phyloP scores from a whole-genome alignment of 495 filamentous ascomycete genomes.

The Penicillium riverlandense region DNA sequence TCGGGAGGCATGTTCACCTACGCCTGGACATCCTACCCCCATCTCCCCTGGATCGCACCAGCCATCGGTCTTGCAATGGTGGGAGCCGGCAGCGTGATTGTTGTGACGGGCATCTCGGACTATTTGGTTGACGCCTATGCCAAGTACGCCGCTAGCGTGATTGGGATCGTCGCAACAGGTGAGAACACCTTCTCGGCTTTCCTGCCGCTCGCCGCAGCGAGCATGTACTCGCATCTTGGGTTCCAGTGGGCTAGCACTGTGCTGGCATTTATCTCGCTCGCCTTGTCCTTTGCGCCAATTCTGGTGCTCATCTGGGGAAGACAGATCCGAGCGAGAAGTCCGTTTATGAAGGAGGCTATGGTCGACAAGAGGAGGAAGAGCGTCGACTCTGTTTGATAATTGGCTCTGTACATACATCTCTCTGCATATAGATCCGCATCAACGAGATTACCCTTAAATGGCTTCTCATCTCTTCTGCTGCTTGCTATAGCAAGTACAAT shows the following conservation, averaged over 20 bases:
- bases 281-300: slow-evolving; percentile 17
- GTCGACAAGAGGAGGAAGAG: slow-evolving; percentile 18
- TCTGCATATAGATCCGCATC: no score
- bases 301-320: slow-evolving; percentile 22
- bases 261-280: slow-evolving; percentile 22
- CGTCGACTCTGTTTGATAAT: slow-evolving; percentile 13
- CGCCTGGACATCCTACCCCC: slow-evolving; percentile 29
- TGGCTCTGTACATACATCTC: not conserved
- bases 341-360: slow-evolving; percentile 31
- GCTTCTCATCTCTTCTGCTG: no score
- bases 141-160: slow-evolving; percentile 17
- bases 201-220: slow-evolving; percentile 22
- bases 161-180: slow-evolving; percentile 12
- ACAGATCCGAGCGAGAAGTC: slow-evolving; percentile 21
- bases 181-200: slow-evolving; percentile 19
- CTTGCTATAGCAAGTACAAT: no score
- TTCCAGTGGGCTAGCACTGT: slow-evolving; percentile 30
- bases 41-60: slow-evolving; percentile 29
- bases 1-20: slow-evolving; percentile 33
- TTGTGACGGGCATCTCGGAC: slow-evolving; percentile 14
- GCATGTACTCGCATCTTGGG: slow-evolving; percentile 26
- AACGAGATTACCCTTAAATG: no score
- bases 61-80: slow-evolving; percentile 31
- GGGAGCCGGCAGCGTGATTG: slow-evolving; percentile 12
- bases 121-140: slow-evolving; percentile 21